phyloP scores from a whole-genome alignment of 805 yeast species.

The Barnettozyma vustinii region DNA sequence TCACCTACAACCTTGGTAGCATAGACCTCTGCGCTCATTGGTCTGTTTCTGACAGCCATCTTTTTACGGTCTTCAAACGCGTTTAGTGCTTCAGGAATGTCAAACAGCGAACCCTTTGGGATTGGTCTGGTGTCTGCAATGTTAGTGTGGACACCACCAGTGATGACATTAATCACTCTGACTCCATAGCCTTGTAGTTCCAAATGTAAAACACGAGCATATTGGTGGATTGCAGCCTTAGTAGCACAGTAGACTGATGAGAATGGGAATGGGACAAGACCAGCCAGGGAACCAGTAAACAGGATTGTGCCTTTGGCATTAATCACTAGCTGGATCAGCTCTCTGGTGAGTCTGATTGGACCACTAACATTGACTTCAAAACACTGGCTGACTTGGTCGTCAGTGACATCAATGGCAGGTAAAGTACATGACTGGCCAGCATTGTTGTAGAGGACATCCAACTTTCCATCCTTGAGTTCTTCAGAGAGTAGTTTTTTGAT shows the following conservation, averaged over 20 bases:
- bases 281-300: constrained; percentile 72
- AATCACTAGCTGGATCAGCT: constrained; percentile 49
- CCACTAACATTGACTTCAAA: constrained; percentile 68
- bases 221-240: constrained; percentile 74
- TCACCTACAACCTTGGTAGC: constrained; percentile 53
- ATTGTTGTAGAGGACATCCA: constrained; percentile 65
- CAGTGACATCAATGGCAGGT: constrained; percentile 63
- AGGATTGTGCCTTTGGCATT: constrained; percentile 64
- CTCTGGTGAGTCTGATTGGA: constrained; percentile 58
- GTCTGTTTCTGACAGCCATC: constrained; percentile 55
- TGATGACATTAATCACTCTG: constrained; percentile 59
- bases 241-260: constrained; percentile 60
- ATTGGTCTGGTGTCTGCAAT: constrained; percentile 63
- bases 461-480: constrained; percentile 38
- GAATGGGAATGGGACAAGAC: constrained; percentile 64
- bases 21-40: constrained; percentile 54
- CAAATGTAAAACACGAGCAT: constrained; percentile 53
- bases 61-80: constrained; percentile 46
- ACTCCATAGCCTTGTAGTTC: constrained; percentile 74
- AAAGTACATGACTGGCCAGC: constrained; percentile 74
- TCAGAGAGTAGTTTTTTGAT: constrained; percentile 38
- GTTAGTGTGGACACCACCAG: constrained; percentile 72
- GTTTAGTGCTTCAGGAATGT: constrained; percentile 43
- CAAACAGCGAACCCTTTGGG: constrained; percentile 50
- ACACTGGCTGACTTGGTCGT: constrained; percentile 45